Conservation (phyloP, 23 red algal genomes). For the Gracilaria caudata region DNA sequence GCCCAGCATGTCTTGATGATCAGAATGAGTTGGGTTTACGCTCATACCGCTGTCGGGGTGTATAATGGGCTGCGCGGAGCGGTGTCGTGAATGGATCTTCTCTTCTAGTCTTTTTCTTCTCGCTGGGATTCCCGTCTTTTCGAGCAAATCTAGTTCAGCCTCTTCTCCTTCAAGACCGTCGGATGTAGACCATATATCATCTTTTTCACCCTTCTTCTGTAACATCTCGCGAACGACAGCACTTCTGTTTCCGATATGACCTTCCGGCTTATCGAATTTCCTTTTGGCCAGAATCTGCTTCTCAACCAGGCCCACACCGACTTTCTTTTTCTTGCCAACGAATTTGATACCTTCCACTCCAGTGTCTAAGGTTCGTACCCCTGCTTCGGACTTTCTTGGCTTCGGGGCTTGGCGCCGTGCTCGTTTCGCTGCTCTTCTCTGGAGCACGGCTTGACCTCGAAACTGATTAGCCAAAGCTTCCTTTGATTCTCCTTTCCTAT, state of each 20-base stretch:
- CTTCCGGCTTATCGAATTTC: slow-evolving; percentile 56
- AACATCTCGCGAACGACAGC: slow-evolving; percentile 12
- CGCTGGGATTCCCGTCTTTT: neutral
- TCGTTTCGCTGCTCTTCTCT: slow-evolving; percentile 53
- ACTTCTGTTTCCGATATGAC: slow-evolving; percentile 65
- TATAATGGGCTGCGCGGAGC: slow-evolving; percentile 19
- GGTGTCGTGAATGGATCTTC: slow-evolving; percentile 14
- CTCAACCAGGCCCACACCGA: slow-evolving; percentile 9
- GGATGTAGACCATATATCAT: slow-evolving; percentile 34
- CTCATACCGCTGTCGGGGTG: slow-evolving; percentile 48
- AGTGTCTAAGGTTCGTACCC: neutral
- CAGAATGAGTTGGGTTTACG: slow-evolving; percentile 50
- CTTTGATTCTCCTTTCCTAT: slow-evolving; percentile 48
- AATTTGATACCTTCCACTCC: neutral
- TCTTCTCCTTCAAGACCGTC: neutral
- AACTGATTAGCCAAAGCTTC: slow-evolving; percentile 36
- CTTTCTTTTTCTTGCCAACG: slow-evolving; percentile 44
- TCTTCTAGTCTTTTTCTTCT: slow-evolving; percentile 29
- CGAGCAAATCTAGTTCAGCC: neutral
- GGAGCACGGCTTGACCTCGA: slow-evolving; percentile 29
- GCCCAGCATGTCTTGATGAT: slow-evolving; percentile 61
- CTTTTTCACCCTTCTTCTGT: slow-evolving; percentile 19
- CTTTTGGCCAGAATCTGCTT: slow-evolving; percentile 34
- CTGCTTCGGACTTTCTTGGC: slow-evolving; percentile 48
- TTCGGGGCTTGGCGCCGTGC: slow-evolving; percentile 51